phyloP scores from a whole-genome alignment of 495 filamentous ascomycete genomes.

The Penicillium paradoxum region DNA sequence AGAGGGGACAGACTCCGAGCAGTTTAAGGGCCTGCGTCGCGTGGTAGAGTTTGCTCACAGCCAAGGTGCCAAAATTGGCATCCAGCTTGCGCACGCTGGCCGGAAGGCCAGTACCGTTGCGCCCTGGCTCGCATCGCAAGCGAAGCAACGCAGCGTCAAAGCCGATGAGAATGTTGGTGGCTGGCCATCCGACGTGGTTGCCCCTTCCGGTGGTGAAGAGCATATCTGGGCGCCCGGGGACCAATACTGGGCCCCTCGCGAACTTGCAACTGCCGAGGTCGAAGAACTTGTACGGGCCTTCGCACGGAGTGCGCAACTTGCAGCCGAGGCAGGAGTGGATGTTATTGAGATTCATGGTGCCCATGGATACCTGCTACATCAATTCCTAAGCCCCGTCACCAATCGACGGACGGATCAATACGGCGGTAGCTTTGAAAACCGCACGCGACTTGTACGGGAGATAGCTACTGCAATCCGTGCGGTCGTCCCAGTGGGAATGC shows the following conservation, averaged over 20 bases:
- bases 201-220: slow-evolving; percentile 48
- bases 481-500: slow-evolving; percentile 57
- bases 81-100: slow-evolving; percentile 72
- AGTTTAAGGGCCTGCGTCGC: slow-evolving; percentile 58
- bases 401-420: slow-evolving; percentile 60
- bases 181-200: slow-evolving; percentile 67
- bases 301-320: slow-evolving; percentile 52
- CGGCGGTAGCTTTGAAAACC: slow-evolving; percentile 54
- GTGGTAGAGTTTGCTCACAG: slow-evolving; percentile 56
- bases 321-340: slow-evolving; percentile 63
- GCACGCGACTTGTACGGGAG: slow-evolving; percentile 51
- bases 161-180: slow-evolving; percentile 51
- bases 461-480: slow-evolving; percentile 48
- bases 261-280: slow-evolving; percentile 51
- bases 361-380: slow-evolving; percentile 65
- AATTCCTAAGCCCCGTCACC: slow-evolving; percentile 58
- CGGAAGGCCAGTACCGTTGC: slow-evolving; percentile 63
- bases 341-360: slow-evolving; percentile 58
- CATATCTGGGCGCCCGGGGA: slow-evolving; percentile 41
- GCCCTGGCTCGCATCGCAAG: slow-evolving; percentile 50
- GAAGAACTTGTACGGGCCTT: slow-evolving; percentile 58
- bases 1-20: slow-evolving; percentile 41
- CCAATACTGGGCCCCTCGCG: slow-evolving; percentile 34
- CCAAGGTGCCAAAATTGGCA: slow-evolving; percentile 62
- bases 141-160: slow-evolving; percentile 33